Evolutionary conservation across 2,329 filamentous ascomycete genomes (phyloP), one percentile per base, ranked within the genome.

Genomic region (Fusarium sublunatum): DNA sequence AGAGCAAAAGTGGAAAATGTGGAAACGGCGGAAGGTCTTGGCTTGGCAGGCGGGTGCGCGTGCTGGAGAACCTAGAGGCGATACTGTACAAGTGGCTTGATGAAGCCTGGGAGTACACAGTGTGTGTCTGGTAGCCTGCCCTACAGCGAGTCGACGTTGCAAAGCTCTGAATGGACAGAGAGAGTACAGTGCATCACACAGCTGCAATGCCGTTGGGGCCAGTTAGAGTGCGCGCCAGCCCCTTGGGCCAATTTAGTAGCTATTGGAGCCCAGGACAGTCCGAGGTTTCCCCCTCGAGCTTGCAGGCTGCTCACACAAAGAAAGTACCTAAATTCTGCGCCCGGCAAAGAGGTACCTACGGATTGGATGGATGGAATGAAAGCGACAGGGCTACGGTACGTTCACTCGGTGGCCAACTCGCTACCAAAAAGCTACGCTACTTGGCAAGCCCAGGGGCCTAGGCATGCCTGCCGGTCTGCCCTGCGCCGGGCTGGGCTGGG

Each of bases 11-110:
- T 54, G 47, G 44, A 22, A 48, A 51, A 59, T 60, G 49, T 61
- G 58, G 58, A 26, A 53, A 41, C 50, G 8, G 28, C 32, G 40
- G 34, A 61, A 42, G 60, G 38, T 47, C 52, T 53, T 59, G 44
- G 57, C 64, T 69, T 65, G 67, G 67, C 65, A 53, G 59, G 62
- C 64, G 58, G 67, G 55, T 68, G 19, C 12, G 31, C 10, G 51
- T 57, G 62, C 62, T 70, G 65, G 65, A 57, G 65, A 63, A 65
- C n/a, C 65, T 67, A 62, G 59, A 53, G 64, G 65, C 61, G 52
- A 58, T 35, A 50, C 51, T 61, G 58, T 61, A 46, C 45, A 38
- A 38, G 41, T 42, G 40, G 38, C 51, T 29, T 24, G 36, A 43
- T 36, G 8, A 28, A 56, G 39, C 47, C 46, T 43, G 45, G 41